phyloP scores from a whole-genome alignment of 768 basidiomycete genomes.

The Macrocybe gigantea region DNA sequence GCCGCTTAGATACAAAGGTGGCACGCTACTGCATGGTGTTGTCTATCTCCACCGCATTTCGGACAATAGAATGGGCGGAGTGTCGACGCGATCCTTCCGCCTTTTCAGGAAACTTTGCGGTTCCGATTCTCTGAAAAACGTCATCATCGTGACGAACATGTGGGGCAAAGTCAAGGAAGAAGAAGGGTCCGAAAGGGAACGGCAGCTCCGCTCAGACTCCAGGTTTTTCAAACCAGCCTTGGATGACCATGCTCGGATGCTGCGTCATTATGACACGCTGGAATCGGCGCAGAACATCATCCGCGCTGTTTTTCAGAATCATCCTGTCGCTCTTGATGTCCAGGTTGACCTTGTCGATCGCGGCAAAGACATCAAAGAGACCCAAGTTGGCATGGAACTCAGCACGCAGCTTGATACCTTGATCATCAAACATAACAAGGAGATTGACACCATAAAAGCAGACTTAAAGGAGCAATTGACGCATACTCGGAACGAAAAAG shows the following conservation, averaged over 20 bases:
- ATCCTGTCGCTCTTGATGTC: constrained; percentile 4
- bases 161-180: constrained; percentile 31
- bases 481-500: no score
- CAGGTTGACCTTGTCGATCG: constrained; percentile 13
- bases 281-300: constrained; percentile 22
- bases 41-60: constrained; percentile 6
- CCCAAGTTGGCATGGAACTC: constrained; percentile 3
- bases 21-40: constrained; percentile 5
- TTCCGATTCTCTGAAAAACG: constrained; percentile 17
- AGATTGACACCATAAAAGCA: no score
- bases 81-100: background rate
- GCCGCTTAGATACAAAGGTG: constrained; percentile 5
- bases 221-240: constrained; percentile 16
- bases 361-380: background rate
- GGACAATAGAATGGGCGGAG: background rate
- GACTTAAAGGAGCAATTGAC: no score
- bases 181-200: constrained; percentile 31
- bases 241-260: constrained; percentile 32
- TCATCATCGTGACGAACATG: constrained; percentile 30
- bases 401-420: no score
- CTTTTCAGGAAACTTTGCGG: constrained; percentile 13
- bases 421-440: no score
- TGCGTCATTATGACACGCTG: constrained; percentile 31
- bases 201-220: constrained; percentile 26
- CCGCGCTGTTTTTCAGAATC: background rate